A percentile compares a stretch with the other conserved stretches of the same genome.
Conservation (phyloP, 2,329 filamentous ascomycete genomes). For the Hymenoscyphus infarciens region DNA sequence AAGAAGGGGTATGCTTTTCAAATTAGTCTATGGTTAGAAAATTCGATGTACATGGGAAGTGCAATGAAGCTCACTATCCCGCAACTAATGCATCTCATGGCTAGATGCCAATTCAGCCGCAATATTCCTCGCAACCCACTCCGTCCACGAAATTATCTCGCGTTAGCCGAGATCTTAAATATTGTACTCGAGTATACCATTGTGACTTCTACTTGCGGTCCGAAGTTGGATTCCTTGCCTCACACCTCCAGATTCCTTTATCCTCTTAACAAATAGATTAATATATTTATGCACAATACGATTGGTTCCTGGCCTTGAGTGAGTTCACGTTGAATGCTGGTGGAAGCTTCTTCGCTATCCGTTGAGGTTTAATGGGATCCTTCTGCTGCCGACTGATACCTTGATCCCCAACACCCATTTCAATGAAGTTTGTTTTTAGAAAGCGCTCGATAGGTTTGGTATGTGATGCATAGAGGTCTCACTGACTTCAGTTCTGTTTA, state of each 20-base stretch:
- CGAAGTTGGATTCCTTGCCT: background rate
- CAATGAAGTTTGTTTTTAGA: background rate
- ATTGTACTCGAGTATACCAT: too few relatives aligned
- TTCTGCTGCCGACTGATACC: slow-evolving; percentile 1
- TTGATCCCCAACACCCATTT: background rate
- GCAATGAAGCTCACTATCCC: background rate
- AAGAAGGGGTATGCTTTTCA: background rate
- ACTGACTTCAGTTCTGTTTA: too few relatives aligned
- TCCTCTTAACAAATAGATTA: background rate
- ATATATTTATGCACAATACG: slow-evolving; percentile 4
- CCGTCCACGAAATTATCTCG: background rate
- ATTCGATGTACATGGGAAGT: too few relatives aligned
- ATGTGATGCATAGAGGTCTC: slow-evolving; percentile 3
- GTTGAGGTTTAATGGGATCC: background rate
- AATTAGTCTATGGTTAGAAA: too few relatives aligned
- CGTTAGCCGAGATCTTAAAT: too few relatives aligned
- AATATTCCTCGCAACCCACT: slow-evolving; percentile 1
- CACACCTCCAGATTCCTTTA: background rate
- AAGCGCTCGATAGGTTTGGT: slow-evolving; percentile 4
- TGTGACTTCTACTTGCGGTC: background rate
- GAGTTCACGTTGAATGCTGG: slow-evolving; percentile 1
- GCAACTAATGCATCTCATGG: background rate
- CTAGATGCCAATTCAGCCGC: background rate
- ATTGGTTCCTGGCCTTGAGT: background rate
- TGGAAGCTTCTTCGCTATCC: background rate